Base-by-base conservation (phyloP, 805 yeast genomes). In the Ascoidea asiatica region DNA sequence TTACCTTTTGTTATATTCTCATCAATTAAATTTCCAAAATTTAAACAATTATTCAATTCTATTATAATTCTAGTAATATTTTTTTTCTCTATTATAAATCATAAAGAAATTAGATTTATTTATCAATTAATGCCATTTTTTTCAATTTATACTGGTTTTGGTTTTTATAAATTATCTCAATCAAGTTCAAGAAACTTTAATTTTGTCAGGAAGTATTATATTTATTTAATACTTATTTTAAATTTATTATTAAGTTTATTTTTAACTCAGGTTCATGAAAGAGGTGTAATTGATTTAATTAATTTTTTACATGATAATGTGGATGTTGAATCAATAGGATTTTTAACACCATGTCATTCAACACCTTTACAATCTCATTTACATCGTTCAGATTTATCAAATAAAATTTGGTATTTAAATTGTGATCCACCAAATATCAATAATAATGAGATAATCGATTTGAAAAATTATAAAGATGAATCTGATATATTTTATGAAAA, bases 311-410 rank as follows among this genome's bases (percentile, higher is more conserved):
- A 78, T 38, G 48, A 60, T 19, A 57, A 65, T 33, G 53, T 62
- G 3, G 52, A 56, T 4, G 68, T 75, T 7, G 49, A 60, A 6
- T 69, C 82, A 1, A 62, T 89, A 22, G 95, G 96, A 0, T 85
- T 92, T 52, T 60, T 92, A 15, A 87, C 89, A 56, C 98, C 99
- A 0, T 92, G 99, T 55, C 99, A 92, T 60, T 89, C 97, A 0
- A 90, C 97, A 0, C 99, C 98, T 2, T 84, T 92, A 79, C 95
- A 87, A 56, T 75, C 92, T 21, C 78, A 82, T 56, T 61, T 92
- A 38, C 95, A 89, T 55, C 63, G 83, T 19, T 58, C 65, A 7
- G 70, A 67, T 21, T 56, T 72, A 4, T 57, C 64, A 17, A 53
- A 53, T 1, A 52, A 57, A 1, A 54, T 79, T 1, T 84, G 95